A percentile compares a stretch with the other conserved stretches of the same genome.
Conservation (phyloP, 2,329 filamentous ascomycete genomes). For the Monosporascus sp. region DNA sequence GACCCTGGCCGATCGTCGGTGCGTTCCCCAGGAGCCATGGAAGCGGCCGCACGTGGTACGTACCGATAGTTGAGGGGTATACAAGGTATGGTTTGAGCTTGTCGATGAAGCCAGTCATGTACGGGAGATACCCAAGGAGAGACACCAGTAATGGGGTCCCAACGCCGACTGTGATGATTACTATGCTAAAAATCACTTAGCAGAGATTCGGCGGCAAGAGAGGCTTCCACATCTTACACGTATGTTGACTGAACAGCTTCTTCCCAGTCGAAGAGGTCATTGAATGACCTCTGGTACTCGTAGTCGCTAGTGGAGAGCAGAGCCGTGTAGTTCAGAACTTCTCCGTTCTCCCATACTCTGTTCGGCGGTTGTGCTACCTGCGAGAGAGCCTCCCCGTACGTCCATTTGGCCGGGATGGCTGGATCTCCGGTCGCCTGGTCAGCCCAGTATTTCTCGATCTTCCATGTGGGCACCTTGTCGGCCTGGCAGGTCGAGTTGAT, state of each 20-base stretch:
- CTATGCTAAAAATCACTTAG: slow-evolving; percentile 13
- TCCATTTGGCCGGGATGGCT: slow-evolving; percentile 18
- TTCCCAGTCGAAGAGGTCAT: slow-evolving; percentile 11
- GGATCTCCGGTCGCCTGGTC: slow-evolving; percentile 12
- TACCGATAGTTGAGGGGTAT: slow-evolving; percentile 27
- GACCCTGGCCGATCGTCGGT: slow-evolving; percentile 10
- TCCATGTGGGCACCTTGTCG: slow-evolving; percentile 10
- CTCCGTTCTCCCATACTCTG: slow-evolving; percentile 3
- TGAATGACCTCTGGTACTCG: slow-evolving; percentile 6
- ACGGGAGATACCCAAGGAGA: slow-evolving; percentile 20
- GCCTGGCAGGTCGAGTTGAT: not conserved
- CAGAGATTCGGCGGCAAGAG: not conserved
- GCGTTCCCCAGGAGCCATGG: slow-evolving; percentile 30
- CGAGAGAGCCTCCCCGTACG: slow-evolving; percentile 13
- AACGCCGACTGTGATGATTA: slow-evolving; percentile 20
- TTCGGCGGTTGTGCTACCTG: slow-evolving; percentile 8
- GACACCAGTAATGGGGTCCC: slow-evolving; percentile 21
- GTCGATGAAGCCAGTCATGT: slow-evolving; percentile 14
- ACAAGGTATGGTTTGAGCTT: slow-evolving; percentile 28
- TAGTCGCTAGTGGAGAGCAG: slow-evolving; percentile 8
- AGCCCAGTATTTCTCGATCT: slow-evolving; percentile 21
- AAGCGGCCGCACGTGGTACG: slow-evolving; percentile 26
- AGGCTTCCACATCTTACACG: slow-evolving; percentile 1
- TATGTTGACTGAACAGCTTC: slow-evolving; percentile 14
- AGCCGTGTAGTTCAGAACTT: slow-evolving; percentile 14